Conservation (phyloP, 2,329 filamentous ascomycete species). For the Sclerotinia borealis region DNA sequence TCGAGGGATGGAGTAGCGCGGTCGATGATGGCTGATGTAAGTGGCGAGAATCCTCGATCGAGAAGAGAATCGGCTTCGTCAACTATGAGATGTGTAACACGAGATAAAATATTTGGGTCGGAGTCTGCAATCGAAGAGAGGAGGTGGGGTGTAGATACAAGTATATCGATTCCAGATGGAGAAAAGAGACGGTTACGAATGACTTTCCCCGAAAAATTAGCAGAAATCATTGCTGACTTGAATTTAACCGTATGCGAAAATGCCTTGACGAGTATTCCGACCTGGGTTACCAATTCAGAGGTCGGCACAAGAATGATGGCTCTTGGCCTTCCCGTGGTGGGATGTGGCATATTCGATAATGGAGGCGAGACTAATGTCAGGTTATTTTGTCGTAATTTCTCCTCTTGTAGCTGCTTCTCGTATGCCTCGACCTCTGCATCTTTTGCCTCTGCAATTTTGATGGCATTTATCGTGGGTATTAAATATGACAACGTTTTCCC, state of each 20-base stretch:
- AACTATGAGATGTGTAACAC: slow-evolving; percentile 79
- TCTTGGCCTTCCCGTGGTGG: slow-evolving; percentile 70
- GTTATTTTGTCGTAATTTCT: slow-evolving; percentile 49
- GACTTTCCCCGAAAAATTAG: slow-evolving; percentile 66
- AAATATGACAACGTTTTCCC: slow-evolving; percentile 95
- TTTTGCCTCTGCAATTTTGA: slow-evolving; percentile 68
- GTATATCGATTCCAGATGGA: slow-evolving; percentile 72
- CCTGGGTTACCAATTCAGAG: slow-evolving; percentile 84
- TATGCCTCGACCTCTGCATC: slow-evolving; percentile 55
- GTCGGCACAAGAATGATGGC: slow-evolving; percentile 87
- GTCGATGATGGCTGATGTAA: slow-evolving; percentile 77
- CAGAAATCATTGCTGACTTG: slow-evolving; percentile 75
- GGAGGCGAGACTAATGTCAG: slow-evolving; percentile 56
- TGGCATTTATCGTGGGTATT: slow-evolving; percentile 72
- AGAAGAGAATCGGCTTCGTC: slow-evolving; percentile 96
- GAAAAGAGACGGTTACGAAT: slow-evolving; percentile 84
- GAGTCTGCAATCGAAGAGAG: slow-evolving; percentile 81
- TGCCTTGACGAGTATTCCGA: slow-evolving; percentile 72
- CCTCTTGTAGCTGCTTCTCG: slow-evolving; percentile 51
- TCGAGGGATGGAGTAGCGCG: slow-evolving; percentile 73
- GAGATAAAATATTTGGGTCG: slow-evolving; percentile 88
- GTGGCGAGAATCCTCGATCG: slow-evolving; percentile 83
- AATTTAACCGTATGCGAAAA: slow-evolving; percentile 84
- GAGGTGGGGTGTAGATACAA: slow-evolving; percentile 84
- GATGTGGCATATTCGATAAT: slow-evolving; percentile 58